Evolutionary conservation across 1,284 basidiomycete species (phyloP).

Genomic region (Porodaedalea pini): DNA sequence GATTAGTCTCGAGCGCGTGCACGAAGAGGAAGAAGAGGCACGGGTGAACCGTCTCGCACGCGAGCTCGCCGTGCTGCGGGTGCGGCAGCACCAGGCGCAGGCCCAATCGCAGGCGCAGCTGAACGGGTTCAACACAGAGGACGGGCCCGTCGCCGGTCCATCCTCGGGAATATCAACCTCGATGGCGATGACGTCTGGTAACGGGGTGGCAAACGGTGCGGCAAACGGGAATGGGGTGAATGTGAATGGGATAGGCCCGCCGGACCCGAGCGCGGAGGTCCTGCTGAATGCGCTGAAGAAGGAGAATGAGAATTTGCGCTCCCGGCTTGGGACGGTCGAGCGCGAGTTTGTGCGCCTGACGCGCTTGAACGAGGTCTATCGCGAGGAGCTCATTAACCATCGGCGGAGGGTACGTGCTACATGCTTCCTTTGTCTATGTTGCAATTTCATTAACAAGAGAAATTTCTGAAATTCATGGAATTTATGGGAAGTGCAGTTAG

Average conservation of each 20-base stretch:
- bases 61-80: conserved; percentile 62
- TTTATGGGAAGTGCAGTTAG: conserved; percentile 44
- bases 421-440: background rate
- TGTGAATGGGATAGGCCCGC: conserved; percentile 28
- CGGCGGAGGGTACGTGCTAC: conserved; percentile 57
- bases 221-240: conserved; percentile 12
- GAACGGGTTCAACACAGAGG: conserved; percentile 26
- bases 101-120: conserved; percentile 22
- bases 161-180: conserved; percentile 18
- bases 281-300: conserved; percentile 69
- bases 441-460: background rate
- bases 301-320: conserved; percentile 72
- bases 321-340: conserved; percentile 63
- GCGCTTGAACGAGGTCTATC: conserved; percentile 73
- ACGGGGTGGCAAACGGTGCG: conserved; percentile 25
- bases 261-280: conserved; percentile 53
- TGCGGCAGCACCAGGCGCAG: conserved; percentile 44
- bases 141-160: conserved; percentile 22
- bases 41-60: conserved; percentile 72
- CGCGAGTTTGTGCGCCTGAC: conserved; percentile 68
- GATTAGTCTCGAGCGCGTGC: conserved; percentile 72
- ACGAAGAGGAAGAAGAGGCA: conserved; percentile 76
- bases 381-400: conserved; percentile 76
- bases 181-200: conserved; percentile 26
- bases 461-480: background rate